phyloP scores from a whole-genome alignment of 1,139 yeast genomes.

The Blastobotrys petasosporus region DNA sequence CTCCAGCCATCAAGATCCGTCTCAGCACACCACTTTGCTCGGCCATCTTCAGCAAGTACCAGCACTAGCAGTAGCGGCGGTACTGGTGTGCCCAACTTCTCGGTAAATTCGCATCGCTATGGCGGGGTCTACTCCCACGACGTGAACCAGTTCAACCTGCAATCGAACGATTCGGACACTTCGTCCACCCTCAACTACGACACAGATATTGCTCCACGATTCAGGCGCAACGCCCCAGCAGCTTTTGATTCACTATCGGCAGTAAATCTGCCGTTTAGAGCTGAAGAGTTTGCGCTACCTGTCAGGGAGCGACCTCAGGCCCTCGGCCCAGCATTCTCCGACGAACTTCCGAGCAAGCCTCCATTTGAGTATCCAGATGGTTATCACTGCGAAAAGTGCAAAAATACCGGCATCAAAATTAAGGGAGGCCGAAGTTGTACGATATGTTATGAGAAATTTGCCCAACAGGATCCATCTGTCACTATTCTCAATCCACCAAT shows the following conservation, averaged over 20 bases:
- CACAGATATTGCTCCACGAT: too few relatives aligned
- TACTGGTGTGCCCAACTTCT: too few relatives aligned
- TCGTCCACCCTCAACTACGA: too few relatives aligned
- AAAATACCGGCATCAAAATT: slow-evolving; percentile 63
- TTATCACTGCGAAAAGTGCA: slow-evolving; percentile 61
- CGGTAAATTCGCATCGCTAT: too few relatives aligned
- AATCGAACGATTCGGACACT: too few relatives aligned
- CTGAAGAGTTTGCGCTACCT: slow-evolving; percentile 6
- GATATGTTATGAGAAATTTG: slow-evolving; percentile 64
- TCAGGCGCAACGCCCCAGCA: too few relatives aligned
- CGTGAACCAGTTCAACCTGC: too few relatives aligned
- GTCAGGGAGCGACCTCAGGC: slow-evolving; percentile 9
- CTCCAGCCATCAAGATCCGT: background rate
- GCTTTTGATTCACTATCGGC: background rate
- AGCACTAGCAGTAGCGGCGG: too few relatives aligned
- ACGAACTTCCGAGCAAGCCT: slow-evolving; percentile 25
- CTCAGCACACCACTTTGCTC: too few relatives aligned
- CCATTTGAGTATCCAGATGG: slow-evolving; percentile 67
- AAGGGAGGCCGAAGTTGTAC: slow-evolving; percentile 64
- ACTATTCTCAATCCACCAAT: slow-evolving; percentile 14
- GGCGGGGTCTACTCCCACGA: too few relatives aligned
- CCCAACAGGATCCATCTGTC: slow-evolving; percentile 31
- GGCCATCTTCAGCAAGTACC: too few relatives aligned
- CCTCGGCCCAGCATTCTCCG: slow-evolving; percentile 6
- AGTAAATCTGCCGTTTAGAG: background rate